Evolutionary conservation across 305 asterid genomes (phyloP).

Genomic region (Solanum hybrid): DNA sequence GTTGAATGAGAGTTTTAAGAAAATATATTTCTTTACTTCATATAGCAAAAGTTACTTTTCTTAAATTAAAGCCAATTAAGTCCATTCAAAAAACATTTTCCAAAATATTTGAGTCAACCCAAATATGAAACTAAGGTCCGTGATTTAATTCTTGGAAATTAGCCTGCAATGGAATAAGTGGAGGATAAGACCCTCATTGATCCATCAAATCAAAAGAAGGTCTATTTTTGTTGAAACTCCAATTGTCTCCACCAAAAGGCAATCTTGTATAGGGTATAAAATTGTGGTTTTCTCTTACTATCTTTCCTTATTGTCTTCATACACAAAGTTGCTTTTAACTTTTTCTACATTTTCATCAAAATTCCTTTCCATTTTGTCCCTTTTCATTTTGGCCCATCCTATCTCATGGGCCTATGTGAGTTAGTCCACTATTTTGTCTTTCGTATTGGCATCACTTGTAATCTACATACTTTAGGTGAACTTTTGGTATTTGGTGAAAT

Average conservation of each 20-base stretch:
- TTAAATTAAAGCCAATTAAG: neutral
- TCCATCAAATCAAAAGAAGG: constrained; percentile 5
- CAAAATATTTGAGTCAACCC: neutral
- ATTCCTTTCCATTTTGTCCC: constrained; percentile 9
- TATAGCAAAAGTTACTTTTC: neutral
- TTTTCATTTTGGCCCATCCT: neutral
- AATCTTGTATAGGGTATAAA: no score
- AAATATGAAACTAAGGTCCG: neutral
- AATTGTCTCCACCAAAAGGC: neutral
- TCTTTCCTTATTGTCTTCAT: neutral
- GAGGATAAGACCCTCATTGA: neutral
- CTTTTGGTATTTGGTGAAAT: neutral
- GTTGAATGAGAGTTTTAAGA: neutral
- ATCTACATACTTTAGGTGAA: neutral
- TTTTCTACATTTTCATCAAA: constrained; percentile 9
- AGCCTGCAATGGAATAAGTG: neutral
- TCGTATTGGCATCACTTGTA: neutral
- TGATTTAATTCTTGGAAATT: neutral
- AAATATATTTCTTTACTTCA: neutral
- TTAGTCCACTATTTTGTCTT: neutral
- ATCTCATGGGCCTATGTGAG: neutral
- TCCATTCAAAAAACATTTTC: neutral
- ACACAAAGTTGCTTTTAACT: neutral
- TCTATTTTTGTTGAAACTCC: constrained; percentile 4
- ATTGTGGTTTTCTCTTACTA: neutral